Percentiles rank a stretch among this genome's conserved stretches.
These are phyloP conservation scores for Alternaria arbusti DNA, from an alignment of 2,329 filamentous ascomycete species.

Conservation along the genomic window DNA sequence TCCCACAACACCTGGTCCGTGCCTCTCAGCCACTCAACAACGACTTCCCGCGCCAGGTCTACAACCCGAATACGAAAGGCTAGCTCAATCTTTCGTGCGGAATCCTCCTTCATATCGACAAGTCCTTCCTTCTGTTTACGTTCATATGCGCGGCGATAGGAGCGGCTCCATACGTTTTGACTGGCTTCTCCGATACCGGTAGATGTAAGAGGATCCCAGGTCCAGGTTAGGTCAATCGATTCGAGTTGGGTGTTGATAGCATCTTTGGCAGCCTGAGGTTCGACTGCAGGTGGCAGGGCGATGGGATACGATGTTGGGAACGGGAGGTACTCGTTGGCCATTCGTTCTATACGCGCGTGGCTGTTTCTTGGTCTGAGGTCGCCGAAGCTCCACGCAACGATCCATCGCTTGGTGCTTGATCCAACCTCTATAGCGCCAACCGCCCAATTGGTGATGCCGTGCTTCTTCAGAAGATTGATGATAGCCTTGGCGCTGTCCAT, in stretches of 20 bases:
- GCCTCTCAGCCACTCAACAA: constrained; percentile 76
- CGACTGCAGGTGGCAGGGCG: constrained; percentile 40
- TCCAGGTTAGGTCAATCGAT: constrained; percentile 68
- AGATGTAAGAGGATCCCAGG: constrained; percentile 62
- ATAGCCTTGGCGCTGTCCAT: constrained; percentile 70
- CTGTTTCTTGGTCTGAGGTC: constrained; percentile 66
- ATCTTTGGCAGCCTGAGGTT: constrained; percentile 32
- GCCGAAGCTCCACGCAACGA: constrained; percentile 84
- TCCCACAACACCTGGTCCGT: constrained; percentile 77
- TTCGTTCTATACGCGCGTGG: constrained; percentile 41
- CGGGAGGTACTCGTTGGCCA: constrained; percentile 60
- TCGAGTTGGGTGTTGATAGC: constrained; percentile 58
- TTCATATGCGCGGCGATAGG: constrained; percentile 69
- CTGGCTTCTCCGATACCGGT: constrained; percentile 68
- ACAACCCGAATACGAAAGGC: constrained; percentile 49
- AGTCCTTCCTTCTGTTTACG: constrained; percentile 28
- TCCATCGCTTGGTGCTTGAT: constrained; percentile 82
- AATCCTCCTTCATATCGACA: constrained; percentile 32
- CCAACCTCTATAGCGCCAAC: constrained; percentile 79
- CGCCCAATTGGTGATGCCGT: constrained; percentile 76
- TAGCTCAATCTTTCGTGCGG: constrained; percentile 39
- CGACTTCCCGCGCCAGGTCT: constrained; percentile 46
- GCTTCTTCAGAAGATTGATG: constrained; percentile 62
- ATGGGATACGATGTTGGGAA: constrained; percentile 60
- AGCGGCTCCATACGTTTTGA: constrained; percentile 80